Percentiles rank a stretch among this genome's conserved stretches.
These are phyloP conservation scores for Ustilago bromivora DNA, from an alignment of 1,284 basidiomycete genomes.

Conservation along the genomic window DNA sequence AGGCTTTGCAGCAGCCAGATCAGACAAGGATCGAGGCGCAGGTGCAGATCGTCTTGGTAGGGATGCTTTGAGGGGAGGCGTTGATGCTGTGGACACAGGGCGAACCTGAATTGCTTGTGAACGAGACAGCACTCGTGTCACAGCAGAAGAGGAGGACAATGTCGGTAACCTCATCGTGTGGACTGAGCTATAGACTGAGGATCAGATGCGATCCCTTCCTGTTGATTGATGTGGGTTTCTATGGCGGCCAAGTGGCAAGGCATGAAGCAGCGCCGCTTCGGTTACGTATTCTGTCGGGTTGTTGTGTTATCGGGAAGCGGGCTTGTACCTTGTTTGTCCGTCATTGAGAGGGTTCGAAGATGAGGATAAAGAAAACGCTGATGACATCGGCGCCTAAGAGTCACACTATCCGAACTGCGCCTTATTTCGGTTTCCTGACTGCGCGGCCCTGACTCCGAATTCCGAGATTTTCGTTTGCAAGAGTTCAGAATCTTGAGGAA, in stretches of 20 bases:
- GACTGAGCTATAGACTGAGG: neutral
- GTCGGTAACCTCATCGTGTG: slow-evolving; percentile 27
- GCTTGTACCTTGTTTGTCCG: neutral
- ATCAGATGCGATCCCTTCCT: neutral
- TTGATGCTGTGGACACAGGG: slow-evolving; percentile 21
- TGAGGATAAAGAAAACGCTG: neutral
- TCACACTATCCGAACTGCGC: slow-evolving; percentile 33
- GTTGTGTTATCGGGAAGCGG: neutral
- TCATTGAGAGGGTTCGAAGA: neutral
- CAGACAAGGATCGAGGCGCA: slow-evolving; percentile 16
- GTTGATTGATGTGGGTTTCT: neutral
- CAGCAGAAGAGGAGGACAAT: slow-evolving; percentile 9
- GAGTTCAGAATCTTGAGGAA: neutral
- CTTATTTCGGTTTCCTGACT: slow-evolving; percentile 21
- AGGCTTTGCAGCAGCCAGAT: slow-evolving; percentile 6
- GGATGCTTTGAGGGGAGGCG: slow-evolving; percentile 9
- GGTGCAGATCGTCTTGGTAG: slow-evolving; percentile 15
- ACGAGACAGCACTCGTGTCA: slow-evolving; percentile 19
- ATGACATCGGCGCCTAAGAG: slow-evolving; percentile 16
- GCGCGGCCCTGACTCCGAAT: slow-evolving; percentile 9
- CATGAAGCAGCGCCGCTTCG: too few species aligned
- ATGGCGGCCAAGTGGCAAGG: neutral
- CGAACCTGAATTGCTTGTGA: slow-evolving; percentile 18
- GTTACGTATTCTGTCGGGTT: neutral
- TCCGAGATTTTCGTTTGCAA: slow-evolving; percentile 8